phyloP scores from a whole-genome alignment of 176 grass and related monocot species.

The Paspalum vaginatum region DNA sequence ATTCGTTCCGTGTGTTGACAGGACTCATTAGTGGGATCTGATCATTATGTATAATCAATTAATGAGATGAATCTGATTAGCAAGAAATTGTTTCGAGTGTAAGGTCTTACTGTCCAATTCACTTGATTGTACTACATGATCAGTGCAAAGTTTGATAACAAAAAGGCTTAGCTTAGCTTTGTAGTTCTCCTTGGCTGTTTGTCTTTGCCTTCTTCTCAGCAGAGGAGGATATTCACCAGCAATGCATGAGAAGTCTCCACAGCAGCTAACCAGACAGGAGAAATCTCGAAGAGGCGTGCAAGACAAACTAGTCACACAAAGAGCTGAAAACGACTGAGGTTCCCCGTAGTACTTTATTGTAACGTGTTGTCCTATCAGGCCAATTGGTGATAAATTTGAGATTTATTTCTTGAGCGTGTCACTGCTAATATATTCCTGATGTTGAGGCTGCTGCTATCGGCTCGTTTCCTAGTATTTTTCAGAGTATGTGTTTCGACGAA shows the following conservation, averaged over 20 bases:
- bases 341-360: neutral
- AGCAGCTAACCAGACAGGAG: neutral
- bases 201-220: neutral
- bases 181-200: neutral
- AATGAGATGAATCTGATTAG: neutral
- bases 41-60: neutral
- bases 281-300: neutral
- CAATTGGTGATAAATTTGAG: neutral
- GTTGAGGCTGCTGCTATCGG: neutral
- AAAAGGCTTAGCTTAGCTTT: neutral
- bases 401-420: neutral
- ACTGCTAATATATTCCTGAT: neutral
- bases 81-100: neutral
- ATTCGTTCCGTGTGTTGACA: neutral
- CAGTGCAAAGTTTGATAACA: neutral
- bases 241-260: neutral
- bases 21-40: neutral
- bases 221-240: neutral
- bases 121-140: neutral
- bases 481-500: neutral
- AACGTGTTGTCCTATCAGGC: neutral
- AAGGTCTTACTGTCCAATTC: no score
- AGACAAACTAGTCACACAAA: neutral
- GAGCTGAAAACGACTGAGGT: neutral
- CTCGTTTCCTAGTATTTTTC: neutral